phyloP scores from a whole-genome alignment of 768 basidiomycete genomes.

The Boletus barrowsii region DNA sequence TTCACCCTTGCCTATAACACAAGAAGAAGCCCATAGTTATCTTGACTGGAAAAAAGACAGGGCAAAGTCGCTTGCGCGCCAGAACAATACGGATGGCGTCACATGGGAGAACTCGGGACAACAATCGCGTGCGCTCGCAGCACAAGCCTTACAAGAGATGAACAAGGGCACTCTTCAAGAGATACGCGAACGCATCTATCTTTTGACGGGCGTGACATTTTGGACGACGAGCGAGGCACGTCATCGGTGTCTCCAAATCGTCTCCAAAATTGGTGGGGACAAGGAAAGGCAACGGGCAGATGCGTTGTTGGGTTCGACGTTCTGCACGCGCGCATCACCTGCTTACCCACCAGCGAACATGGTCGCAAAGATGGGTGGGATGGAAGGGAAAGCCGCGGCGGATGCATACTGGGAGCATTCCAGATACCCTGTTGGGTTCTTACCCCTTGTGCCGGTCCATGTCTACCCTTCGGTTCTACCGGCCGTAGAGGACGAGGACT shows the following conservation, averaged over 20 bases:
- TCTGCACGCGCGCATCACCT: constrained; percentile 6
- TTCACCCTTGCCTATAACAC: constrained; percentile 53
- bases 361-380: background rate
- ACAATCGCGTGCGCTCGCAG: constrained; percentile 66
- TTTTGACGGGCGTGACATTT: constrained; percentile 45
- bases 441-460: constrained; percentile 58
- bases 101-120: constrained; percentile 40
- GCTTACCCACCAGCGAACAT: background rate
- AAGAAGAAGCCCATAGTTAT: constrained; percentile 59
- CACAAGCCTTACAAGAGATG: constrained; percentile 78
- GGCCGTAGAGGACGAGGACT: background rate
- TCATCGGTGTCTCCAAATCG: constrained; percentile 70
- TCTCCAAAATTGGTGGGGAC: constrained; percentile 74
- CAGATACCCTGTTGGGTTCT: constrained; percentile 49
- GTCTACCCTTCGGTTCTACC: constrained; percentile 41
- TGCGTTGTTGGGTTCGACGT: constrained; percentile 49
- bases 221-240: constrained; percentile 82
- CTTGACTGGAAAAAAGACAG: constrained; percentile 55
- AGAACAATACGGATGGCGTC: constrained; percentile 2
- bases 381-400: constrained; percentile 20
- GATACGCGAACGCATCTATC: constrained; percentile 46
- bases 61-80: constrained; percentile 6
- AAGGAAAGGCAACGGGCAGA: constrained; percentile 61
- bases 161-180: constrained; percentile 58
- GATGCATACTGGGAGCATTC: constrained; percentile 62